Evolutionary conservation across 768 basidiomycete species (phyloP).

Genomic region (Glaciozyma martinii): DNA sequence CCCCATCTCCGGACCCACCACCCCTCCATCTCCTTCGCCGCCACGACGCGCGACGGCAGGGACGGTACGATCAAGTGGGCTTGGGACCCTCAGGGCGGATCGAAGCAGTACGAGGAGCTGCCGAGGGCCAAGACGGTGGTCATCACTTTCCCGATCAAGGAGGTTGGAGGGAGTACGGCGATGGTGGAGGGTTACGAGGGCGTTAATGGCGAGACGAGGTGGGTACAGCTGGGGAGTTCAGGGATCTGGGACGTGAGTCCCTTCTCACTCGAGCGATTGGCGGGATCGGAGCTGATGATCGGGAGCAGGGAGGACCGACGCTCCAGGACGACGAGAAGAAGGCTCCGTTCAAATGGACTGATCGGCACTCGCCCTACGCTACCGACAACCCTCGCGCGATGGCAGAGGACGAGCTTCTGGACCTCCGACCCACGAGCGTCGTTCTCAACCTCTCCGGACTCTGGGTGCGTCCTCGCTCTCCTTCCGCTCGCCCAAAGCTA

Average conservation of each 20-base stretch:
- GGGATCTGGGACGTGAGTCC: conserved; percentile 56
- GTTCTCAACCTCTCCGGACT: conserved; percentile 57
- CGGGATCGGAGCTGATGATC: background rate
- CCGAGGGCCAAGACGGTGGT: conserved; percentile 52
- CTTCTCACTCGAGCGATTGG: background rate
- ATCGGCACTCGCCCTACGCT: conserved; percentile 48
- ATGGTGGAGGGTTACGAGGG: conserved; percentile 47
- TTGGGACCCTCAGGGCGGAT: conserved; percentile 50
- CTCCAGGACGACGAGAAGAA: conserved; percentile 20
- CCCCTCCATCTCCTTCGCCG: conserved; percentile 23
- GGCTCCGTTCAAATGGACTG: conserved; percentile 43
- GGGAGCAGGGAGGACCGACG: conserved; percentile 37
- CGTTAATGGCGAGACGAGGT: conserved; percentile 42
- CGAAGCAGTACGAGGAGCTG: conserved; percentile 45
- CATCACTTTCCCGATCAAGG: conserved; percentile 40
- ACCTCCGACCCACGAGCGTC: conserved; percentile 45
- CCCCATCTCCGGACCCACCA: conserved; percentile 44
- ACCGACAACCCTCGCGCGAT: conserved; percentile 44
- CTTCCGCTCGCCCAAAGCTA: background rate
- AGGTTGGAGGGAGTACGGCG: conserved; percentile 44
- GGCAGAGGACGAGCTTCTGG: conserved; percentile 53
- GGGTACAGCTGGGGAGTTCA: conserved; percentile 55
- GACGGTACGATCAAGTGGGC: conserved; percentile 49
- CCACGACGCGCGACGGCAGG: conserved; percentile 52
- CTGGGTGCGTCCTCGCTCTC: conserved; percentile 39